These are phyloP conservation scores for Bipolaris bicolor DNA, from an alignment of 2,329 filamentous ascomycete genomes.

Conservation along the genomic window DNA sequence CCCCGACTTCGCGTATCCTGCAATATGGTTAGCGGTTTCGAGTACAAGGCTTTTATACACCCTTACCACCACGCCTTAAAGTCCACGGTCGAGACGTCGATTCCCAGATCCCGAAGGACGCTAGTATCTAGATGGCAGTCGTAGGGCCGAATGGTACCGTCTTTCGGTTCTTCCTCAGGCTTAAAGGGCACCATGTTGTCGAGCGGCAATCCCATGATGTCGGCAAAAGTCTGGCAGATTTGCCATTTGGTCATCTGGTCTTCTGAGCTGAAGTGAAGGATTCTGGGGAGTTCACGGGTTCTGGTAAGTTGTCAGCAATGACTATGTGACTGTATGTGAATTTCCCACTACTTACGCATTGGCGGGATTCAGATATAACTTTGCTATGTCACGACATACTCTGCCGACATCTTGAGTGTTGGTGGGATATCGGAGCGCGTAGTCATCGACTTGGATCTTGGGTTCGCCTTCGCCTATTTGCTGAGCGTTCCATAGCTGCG, in stretches of 20 bases:
- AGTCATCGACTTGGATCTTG: slow-evolving; percentile 79
- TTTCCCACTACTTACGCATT: slow-evolving; percentile 31
- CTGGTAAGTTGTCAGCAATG: slow-evolving; percentile 2
- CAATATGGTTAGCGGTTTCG: slow-evolving; percentile 15
- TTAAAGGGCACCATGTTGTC: slow-evolving; percentile 64
- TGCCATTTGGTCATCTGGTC: slow-evolving; percentile 88
- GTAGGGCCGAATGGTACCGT: slow-evolving; percentile 78
- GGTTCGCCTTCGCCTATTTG: slow-evolving; percentile 56
- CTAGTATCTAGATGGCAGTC: slow-evolving; percentile 86
- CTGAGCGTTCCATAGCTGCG: slow-evolving; percentile 76
- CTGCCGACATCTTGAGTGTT: slow-evolving; percentile 87
- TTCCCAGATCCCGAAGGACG: slow-evolving; percentile 72
- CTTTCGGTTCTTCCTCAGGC: slow-evolving; percentile 71
- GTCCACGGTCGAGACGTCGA: slow-evolving; percentile 74
- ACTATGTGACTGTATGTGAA: neutral
- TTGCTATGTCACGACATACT: slow-evolving; percentile 75
- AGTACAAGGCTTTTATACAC: neutral
- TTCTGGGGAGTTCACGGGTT: slow-evolving; percentile 63
- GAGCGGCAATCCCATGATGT: slow-evolving; percentile 77
- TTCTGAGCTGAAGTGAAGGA: slow-evolving; percentile 87
- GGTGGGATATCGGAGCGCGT: slow-evolving; percentile 82
- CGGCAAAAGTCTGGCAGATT: slow-evolving; percentile 78
- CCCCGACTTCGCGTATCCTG: slow-evolving; percentile 44
- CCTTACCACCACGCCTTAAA: slow-evolving; percentile 79
- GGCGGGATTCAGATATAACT: slow-evolving; percentile 61